Conservation (phyloP, 257 asterid species). For the Nicotiana tabacum region DNA sequence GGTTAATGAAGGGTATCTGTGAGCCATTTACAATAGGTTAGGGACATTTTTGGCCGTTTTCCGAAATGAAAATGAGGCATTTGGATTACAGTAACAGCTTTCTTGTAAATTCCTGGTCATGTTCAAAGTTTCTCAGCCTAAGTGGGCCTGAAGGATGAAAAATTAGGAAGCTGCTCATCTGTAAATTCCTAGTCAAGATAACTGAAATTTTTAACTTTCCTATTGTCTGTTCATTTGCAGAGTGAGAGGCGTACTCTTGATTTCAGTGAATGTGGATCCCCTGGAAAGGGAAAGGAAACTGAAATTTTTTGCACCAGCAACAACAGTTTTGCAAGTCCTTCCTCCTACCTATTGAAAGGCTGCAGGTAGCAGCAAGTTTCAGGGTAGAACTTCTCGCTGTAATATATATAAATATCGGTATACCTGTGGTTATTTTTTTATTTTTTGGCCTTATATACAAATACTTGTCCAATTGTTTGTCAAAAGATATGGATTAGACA, state of each 20-base stretch:
- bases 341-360: constrained; percentile 66
- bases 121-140: not conserved
- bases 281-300: constrained; percentile 41
- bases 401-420: constrained; percentile 4
- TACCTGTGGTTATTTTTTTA: constrained; percentile 12
- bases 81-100: not conserved
- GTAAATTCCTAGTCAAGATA: not conserved
- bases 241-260: constrained; percentile 75
- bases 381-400: constrained; percentile 14
- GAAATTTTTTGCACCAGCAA: constrained; percentile 32
- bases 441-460: not conserved
- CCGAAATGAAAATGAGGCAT: not conserved
- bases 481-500: constrained; percentile 4
- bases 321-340: constrained; percentile 46
- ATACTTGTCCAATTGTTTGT: constrained; percentile 9
- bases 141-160: not conserved
- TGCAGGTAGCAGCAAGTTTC: constrained; percentile 42
- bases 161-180: not conserved
- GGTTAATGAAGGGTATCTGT: no score
- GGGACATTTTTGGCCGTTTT: no score
- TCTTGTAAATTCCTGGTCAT: not conserved
- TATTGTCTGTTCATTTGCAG: constrained; percentile 29
- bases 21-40: no score
- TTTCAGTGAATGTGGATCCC: constrained; percentile 82
- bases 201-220: not conserved